Conservation (phyloP, 768 basidiomycete species). For the Lactarius evosmus region DNA sequence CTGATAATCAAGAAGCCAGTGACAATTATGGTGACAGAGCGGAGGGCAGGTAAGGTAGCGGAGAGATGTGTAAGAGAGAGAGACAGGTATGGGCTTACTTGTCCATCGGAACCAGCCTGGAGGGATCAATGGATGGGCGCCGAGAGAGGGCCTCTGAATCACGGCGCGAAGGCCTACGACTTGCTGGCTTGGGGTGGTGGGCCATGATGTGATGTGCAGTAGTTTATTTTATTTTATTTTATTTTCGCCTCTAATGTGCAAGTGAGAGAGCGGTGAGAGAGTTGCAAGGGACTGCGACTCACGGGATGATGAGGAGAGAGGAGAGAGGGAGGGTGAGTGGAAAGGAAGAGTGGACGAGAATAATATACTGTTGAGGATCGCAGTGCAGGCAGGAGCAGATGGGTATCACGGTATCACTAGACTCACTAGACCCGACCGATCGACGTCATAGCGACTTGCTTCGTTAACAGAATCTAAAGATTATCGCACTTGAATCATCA, state of each 20-base stretch:
- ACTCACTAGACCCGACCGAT: no score
- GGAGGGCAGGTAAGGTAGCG: not conserved
- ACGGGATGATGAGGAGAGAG: conserved; percentile 13
- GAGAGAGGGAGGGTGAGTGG: not conserved
- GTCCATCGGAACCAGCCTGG: conserved; percentile 74
- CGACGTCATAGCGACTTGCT: not conserved
- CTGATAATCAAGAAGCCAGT: conserved; percentile 17
- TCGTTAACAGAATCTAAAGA: not conserved
- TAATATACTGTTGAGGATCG: not conserved
- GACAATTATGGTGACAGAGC: conserved; percentile 7
- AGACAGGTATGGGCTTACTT: conserved; percentile 42
- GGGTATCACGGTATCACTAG: no score
- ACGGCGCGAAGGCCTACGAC: conserved; percentile 43
- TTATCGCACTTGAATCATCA: not conserved
- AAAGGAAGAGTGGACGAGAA: conserved; percentile 8
- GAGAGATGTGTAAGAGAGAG: no score
- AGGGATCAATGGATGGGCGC: conserved; percentile 73
- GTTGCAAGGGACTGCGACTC: conserved; percentile 22
- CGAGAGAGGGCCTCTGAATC: conserved; percentile 56
- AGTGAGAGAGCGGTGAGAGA: not conserved
- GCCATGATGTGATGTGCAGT: conserved; percentile 32
- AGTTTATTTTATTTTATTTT: conserved; percentile 21
- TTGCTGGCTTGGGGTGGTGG: no score
- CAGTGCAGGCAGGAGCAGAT: not conserved
- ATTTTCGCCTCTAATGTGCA: no score